A percentile compares a stretch with the other conserved stretches of the same genome.
phyloP scores from a whole-genome alignment of 495 filamentous ascomycete genomes.

The Tuber umbilicatum region DNA sequence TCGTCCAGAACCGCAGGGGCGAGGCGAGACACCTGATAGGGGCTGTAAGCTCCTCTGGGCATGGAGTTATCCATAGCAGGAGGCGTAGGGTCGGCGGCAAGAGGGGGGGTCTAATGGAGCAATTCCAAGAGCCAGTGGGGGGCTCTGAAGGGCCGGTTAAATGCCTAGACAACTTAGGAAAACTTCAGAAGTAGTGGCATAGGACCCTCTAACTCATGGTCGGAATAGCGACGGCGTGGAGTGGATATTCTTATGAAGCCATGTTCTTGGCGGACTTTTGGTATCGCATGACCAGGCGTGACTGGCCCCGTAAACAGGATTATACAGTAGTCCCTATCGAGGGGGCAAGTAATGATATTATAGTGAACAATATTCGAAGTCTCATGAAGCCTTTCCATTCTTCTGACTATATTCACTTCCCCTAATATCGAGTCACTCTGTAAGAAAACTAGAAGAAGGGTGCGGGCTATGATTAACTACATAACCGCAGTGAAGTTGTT shows the following conservation, averaged over 20 bases:
- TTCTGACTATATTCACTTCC: neutral
- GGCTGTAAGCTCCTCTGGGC: neutral
- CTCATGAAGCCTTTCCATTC: neutral
- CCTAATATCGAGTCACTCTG: neutral
- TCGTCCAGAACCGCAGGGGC: no score
- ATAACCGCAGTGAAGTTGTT: neutral
- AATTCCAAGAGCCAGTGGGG: no score
- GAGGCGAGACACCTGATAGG: neutral
- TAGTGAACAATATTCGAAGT: neutral
- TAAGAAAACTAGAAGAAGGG: neutral
- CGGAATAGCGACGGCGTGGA: neutral
- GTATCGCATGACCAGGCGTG: neutral
- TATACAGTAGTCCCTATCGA: neutral
- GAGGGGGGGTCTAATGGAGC: no score
- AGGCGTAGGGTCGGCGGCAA: neutral
- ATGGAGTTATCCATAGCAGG: neutral
- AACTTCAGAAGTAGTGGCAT: no score
- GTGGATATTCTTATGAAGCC: neutral
- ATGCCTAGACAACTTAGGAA: neutral
- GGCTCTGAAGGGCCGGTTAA: neutral
- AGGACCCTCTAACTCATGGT: neutral
- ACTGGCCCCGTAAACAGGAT: neutral
- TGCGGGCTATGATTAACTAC: neutral
- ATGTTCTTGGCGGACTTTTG: neutral
- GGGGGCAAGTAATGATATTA: neutral